Percentiles rank a stretch among this genome's conserved stretches.
Conservation (phyloP, 768 basidiomycete species). For the Pholiota conissans region DNA sequence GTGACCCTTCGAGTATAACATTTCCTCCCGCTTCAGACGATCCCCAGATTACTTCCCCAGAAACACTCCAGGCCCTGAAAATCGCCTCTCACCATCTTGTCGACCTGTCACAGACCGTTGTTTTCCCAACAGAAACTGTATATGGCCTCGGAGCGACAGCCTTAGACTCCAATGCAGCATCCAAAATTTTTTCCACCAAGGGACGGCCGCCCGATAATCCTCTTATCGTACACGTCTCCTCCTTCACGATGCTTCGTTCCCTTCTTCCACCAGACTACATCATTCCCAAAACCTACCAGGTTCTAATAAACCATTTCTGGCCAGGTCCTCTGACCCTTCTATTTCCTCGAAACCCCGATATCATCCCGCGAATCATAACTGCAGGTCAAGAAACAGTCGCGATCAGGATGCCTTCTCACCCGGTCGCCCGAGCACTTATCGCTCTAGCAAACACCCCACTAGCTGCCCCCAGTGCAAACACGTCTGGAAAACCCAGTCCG, state of each 20-base stretch:
- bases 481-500: constrained; percentile 92
- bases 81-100: constrained; percentile 57
- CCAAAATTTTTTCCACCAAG: constrained; percentile 83
- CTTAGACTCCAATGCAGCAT: constrained; percentile 58
- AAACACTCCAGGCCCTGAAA: constrained; percentile 54
- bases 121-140: constrained; percentile 97
- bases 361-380: constrained; percentile 75
- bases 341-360: constrained; percentile 68
- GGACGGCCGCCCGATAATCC: constrained; percentile 96
- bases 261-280: constrained; percentile 69
- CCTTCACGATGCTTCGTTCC: constrained; percentile 72
- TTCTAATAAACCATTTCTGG: constrained; percentile 86
- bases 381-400: constrained; percentile 82
- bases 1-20: constrained; percentile 62
- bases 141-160: constrained; percentile 96
- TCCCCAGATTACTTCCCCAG: constrained; percentile 48
- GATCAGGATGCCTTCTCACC: constrained; percentile 92
- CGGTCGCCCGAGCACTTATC: constrained; percentile 89
- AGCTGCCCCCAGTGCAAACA: constrained; percentile 95
- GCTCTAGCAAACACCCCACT: constrained; percentile 71
- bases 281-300: constrained; percentile 64
- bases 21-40: constrained; percentile 46
- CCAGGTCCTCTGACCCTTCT: constrained; percentile 92
- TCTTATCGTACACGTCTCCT: constrained; percentile 95
- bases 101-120: constrained; percentile 57